Conservation (phyloP, 1,284 basidiomycete species). For the Cryptococcus jaspeensis region DNA sequence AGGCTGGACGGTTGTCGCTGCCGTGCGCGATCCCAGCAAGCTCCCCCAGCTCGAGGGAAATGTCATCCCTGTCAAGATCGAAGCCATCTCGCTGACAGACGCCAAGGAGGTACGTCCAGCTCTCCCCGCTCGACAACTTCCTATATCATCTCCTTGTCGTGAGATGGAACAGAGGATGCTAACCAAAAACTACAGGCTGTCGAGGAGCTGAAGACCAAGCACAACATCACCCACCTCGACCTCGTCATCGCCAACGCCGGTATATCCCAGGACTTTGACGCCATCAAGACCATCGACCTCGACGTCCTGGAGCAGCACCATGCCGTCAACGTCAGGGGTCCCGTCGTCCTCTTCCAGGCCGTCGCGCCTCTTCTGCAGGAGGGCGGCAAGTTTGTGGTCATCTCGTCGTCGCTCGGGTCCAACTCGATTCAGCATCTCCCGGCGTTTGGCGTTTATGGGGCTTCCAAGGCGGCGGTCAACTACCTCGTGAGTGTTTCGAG, state of each 20-base stretch:
- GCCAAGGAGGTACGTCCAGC: neutral
- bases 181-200: too few species aligned
- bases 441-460: conserved; percentile 11
- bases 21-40: conserved; percentile 8
- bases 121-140: too few species aligned
- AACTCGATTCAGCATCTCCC: conserved; percentile 7
- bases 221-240: conserved; percentile 18
- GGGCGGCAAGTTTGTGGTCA: conserved; percentile 18
- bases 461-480: conserved; percentile 15
- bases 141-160: too few species aligned
- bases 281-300: conserved; percentile 2
- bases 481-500: conserved; percentile 2
- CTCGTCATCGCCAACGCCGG: conserved; percentile 26
- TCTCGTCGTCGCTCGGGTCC: conserved; percentile 17
- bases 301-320: conserved; percentile 7
- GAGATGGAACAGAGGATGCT: too few species aligned
- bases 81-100: neutral
- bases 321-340: conserved; percentile 15
- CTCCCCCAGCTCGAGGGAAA: conserved; percentile 5
- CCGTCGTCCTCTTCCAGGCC: conserved; percentile 25
- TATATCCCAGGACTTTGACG: conserved; percentile 1
- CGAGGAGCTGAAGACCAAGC: conserved; percentile 13
- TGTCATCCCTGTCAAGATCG: too few species aligned
- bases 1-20: conserved; percentile 11
- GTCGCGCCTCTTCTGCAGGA: conserved; percentile 10